A percentile compares a stretch with the other conserved stretches of the same genome.
phyloP scores from a whole-genome alignment of 495 filamentous ascomycete species.

The Podospora anserina region DNA sequence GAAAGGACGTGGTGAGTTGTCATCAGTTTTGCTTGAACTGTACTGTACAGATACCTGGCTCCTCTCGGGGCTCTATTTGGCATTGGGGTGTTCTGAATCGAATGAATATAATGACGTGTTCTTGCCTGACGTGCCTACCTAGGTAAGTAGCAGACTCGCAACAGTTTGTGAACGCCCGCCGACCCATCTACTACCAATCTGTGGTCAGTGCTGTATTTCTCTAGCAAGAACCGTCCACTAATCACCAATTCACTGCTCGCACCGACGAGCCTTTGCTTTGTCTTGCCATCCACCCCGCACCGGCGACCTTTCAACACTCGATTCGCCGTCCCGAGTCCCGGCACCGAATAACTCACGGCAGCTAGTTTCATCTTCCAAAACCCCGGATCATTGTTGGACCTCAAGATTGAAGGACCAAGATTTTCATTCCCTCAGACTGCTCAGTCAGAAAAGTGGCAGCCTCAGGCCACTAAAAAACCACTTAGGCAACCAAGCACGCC shows the following conservation, averaged over 20 bases:
- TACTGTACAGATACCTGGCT: slow-evolving; percentile 11
- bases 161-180: too few relatives aligned
- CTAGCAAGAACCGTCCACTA: not conserved
- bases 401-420: not conserved
- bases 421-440: not conserved
- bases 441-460: slow-evolving; percentile 2
- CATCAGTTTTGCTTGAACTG: slow-evolving; percentile 1
- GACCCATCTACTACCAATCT: too few relatives aligned
- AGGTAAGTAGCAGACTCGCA: too few relatives aligned
- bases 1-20: slow-evolving; percentile 9
- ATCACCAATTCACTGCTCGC: not conserved
- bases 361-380: not conserved
- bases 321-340: too few relatives aligned
- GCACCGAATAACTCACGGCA: not conserved
- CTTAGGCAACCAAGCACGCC: slow-evolving; percentile 18
- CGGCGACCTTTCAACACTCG: not conserved
- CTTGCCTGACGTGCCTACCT: not conserved
- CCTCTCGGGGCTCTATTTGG: not conserved
- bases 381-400: too few relatives aligned
- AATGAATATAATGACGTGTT: not conserved
- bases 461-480: slow-evolving; percentile 15
- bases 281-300: not conserved
- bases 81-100: not conserved
- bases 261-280: not conserved
- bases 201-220: not conserved